Percentiles rank a stretch among this genome's conserved stretches.
Conservation (phyloP, 169 alveolate genomes). For the Eimeria falciformis region DNA sequence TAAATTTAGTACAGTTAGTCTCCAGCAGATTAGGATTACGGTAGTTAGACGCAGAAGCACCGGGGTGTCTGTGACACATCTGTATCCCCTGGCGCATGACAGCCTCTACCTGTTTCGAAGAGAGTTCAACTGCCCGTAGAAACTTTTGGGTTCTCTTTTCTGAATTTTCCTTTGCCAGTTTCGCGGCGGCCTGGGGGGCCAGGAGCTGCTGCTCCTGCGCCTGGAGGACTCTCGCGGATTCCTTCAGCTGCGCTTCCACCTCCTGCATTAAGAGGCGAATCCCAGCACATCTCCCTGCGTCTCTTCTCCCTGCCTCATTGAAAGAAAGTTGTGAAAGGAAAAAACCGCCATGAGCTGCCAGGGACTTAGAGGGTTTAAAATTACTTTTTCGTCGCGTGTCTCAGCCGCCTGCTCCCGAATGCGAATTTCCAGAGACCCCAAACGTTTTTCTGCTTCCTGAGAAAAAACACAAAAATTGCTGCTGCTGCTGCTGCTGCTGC, state of each 20-base stretch:
- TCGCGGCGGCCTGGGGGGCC: constrained; percentile 2
- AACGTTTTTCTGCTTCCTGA: constrained; percentile 21
- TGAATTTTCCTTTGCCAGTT: background rate
- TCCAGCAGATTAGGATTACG: background rate
- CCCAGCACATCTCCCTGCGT: too few species aligned
- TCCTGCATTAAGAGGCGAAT: background rate
- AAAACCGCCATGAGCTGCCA: background rate
- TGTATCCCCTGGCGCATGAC: background rate
- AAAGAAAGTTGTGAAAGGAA: background rate
- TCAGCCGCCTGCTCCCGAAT: background rate
- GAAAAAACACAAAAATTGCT: too few species aligned
- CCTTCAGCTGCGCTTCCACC: background rate
- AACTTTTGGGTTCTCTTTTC: background rate
- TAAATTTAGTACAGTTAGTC: background rate
- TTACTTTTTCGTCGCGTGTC: background rate
- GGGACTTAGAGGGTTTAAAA: background rate
- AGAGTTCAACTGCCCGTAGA: background rate
- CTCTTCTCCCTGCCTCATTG: background rate
- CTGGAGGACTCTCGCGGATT: background rate
- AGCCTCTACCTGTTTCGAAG: background rate
- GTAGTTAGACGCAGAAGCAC: background rate
- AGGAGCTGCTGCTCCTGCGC: constrained; percentile 36
- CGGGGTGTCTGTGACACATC: background rate
- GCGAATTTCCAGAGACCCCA: background rate
- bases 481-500: background rate